Percentiles rank a stretch among this genome's conserved stretches.
Evolutionary conservation across 2,329 filamentous ascomycete species (phyloP).

Genomic region (Nothopassalora personata): DNA sequence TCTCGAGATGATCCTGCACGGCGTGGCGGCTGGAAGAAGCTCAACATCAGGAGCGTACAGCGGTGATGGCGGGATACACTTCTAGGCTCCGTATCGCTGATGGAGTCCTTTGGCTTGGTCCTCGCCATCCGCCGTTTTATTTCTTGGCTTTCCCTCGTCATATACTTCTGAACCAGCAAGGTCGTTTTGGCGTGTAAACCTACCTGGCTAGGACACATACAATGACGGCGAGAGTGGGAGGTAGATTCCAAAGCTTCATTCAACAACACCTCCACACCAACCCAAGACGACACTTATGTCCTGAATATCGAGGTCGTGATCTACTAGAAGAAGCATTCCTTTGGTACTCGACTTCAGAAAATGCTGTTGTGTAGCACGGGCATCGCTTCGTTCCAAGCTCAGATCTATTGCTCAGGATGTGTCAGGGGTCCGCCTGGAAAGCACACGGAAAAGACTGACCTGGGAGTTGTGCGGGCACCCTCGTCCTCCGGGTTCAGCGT

Average conservation of each 20-base stretch:
- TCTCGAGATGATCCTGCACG: constrained; percentile 13
- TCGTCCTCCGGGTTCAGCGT: background rate
- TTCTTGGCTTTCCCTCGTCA: background rate
- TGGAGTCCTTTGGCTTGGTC: background rate
- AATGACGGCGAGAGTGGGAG: background rate
- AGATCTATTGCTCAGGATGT: background rate
- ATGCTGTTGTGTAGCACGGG: background rate
- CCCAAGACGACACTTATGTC: background rate
- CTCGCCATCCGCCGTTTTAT: background rate
- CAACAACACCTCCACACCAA: background rate
- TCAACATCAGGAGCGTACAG: background rate
- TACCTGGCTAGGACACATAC: background rate
- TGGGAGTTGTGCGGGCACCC: background rate
- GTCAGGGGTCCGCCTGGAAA: background rate
- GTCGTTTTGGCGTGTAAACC: background rate
- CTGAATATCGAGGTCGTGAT: background rate
- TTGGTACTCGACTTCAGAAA: background rate
- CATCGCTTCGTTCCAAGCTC: background rate
- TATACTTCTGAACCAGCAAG: no score
- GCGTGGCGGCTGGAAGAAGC: background rate
- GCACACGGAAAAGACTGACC: background rate
- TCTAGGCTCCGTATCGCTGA: background rate
- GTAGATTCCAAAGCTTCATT: background rate
- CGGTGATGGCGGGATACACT: background rate
- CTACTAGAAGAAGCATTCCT: no score